Conservation (phyloP, 176 grass and related monocot genomes). For the Saccharum spontaneum region DNA sequence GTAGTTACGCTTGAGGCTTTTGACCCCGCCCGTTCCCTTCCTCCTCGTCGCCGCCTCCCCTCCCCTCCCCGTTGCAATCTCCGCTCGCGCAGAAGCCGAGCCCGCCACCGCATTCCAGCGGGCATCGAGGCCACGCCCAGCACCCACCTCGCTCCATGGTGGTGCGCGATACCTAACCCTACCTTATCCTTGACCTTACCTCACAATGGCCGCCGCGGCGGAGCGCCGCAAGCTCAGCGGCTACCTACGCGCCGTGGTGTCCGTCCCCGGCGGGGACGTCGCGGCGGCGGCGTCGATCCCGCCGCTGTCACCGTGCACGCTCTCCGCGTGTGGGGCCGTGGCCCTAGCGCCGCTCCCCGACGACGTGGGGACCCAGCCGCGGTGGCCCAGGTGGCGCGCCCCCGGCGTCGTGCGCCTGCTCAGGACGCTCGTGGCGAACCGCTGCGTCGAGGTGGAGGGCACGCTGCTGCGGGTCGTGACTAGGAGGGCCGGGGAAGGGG, state of each 20-base stretch:
- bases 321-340: slow-evolving; percentile 35
- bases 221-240: slow-evolving; percentile 55
- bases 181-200: neutral
- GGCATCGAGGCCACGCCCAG: neutral
- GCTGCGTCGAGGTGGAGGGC: slow-evolving; percentile 51
- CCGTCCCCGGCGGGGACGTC: neutral
- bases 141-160: neutral
- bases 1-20: slow-evolving; percentile 1
- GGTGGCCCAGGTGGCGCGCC: slow-evolving; percentile 37
- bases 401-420: slow-evolving; percentile 54
- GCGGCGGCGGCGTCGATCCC: neutral
- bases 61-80: neutral
- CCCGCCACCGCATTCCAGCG: neutral
- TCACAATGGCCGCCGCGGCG: neutral
- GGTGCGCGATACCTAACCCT: neutral
- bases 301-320: slow-evolving; percentile 33
- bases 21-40: neutral
- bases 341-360: slow-evolving; percentile 41
- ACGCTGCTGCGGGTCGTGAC: slow-evolving; percentile 49
- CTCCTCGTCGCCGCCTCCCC: neutral
- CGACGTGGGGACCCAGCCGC: neutral
- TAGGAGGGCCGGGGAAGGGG: slow-evolving; percentile 24
- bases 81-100: neutral
- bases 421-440: slow-evolving; percentile 37
- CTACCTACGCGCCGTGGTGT: slow-evolving; percentile 69